A percentile compares a stretch with the other conserved stretches of the same genome.
These are phyloP conservation scores for Globisporangium radiosum DNA, from an alignment of 352 stramenopile genomes.

Conservation along the genomic window DNA sequence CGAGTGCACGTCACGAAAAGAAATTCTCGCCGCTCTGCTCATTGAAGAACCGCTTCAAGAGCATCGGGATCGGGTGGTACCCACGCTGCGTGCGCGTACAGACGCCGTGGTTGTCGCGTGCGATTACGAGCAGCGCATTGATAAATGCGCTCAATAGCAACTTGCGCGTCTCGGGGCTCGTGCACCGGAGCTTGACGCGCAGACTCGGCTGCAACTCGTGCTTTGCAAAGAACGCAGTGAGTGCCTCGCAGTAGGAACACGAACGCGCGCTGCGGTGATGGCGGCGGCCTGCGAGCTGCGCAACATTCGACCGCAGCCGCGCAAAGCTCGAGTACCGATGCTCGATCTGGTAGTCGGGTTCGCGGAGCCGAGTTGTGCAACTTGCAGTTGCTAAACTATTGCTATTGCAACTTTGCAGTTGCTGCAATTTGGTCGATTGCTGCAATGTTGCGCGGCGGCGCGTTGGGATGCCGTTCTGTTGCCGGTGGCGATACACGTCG, in stretches of 20 bases:
- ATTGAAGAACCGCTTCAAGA: conserved; percentile 40
- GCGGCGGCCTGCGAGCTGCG: conserved; percentile 37
- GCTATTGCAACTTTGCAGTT: neutral
- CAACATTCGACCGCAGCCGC: conserved; percentile 37
- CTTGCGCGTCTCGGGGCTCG: conserved; percentile 35
- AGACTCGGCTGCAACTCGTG: conserved; percentile 32
- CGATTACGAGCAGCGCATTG: conserved; percentile 28
- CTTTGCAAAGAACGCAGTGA: conserved; percentile 36
- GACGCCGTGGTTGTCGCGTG: conserved; percentile 20
- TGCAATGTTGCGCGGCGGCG: conserved; percentile 7
- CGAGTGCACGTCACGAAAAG: conserved; percentile 19
- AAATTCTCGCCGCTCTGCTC: conserved; percentile 42
- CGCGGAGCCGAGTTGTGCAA: conserved; percentile 2
- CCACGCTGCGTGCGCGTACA: conserved; percentile 29
- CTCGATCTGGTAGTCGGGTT: conserved; percentile 51
- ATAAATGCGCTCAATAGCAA: conserved; percentile 35
- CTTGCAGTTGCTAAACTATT: conserved; percentile 7
- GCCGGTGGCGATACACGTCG: conserved; percentile 49
- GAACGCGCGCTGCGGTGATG: conserved; percentile 28
- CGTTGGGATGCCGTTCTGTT: conserved; percentile 44
- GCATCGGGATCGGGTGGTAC: conserved; percentile 38
- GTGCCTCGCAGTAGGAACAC: conserved; percentile 39
- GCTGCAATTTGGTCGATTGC: conserved; percentile 2
- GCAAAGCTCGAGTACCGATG: conserved; percentile 64
- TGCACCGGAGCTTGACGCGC: conserved; percentile 38